phyloP scores from a whole-genome alignment of 352 stramenopile species.

The Pythium phragmitis region DNA sequence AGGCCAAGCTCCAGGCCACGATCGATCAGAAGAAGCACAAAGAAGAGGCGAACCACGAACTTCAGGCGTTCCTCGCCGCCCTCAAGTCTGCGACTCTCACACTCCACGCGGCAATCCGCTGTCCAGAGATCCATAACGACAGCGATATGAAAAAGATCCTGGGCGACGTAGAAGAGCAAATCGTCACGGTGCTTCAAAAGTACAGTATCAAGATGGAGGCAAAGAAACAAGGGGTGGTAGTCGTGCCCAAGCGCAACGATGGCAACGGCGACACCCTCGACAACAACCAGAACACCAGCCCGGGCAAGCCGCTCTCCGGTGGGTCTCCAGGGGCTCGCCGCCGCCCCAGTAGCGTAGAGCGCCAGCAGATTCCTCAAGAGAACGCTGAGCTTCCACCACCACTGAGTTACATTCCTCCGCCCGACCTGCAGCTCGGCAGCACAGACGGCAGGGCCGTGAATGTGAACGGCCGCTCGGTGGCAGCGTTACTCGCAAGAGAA shows the following conservation, averaged over 20 bases:
- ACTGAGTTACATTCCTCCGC: slow-evolving; percentile 22
- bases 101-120: slow-evolving; percentile 72
- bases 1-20: slow-evolving; percentile 52
- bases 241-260: not conserved
- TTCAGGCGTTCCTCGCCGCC: slow-evolving; percentile 60
- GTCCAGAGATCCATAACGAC: slow-evolving; percentile 63
- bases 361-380: not conserved
- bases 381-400: slow-evolving; percentile 13
- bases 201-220: slow-evolving; percentile 61
- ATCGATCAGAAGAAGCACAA: slow-evolving; percentile 79
- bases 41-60: slow-evolving; percentile 64
- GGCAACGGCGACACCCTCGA: not conserved
- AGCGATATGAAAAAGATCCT: slow-evolving; percentile 72
- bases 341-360: not conserved
- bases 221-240: slow-evolving; percentile 34
- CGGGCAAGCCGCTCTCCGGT: slow-evolving; percentile 11
- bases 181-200: slow-evolving; percentile 61
- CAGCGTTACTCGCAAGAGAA: slow-evolving; percentile 50
- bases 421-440: slow-evolving; percentile 7
- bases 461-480: slow-evolving; percentile 29
- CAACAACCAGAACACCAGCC: slow-evolving; percentile 24
- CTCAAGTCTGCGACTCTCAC: slow-evolving; percentile 64
- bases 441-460: slow-evolving; percentile 6
- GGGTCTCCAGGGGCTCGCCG: not conserved
- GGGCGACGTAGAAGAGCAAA: slow-evolving; percentile 75